phyloP scores from a whole-genome alignment of 2,329 filamentous ascomycete genomes.

The Teratosphaeriaceae sp. region DNA sequence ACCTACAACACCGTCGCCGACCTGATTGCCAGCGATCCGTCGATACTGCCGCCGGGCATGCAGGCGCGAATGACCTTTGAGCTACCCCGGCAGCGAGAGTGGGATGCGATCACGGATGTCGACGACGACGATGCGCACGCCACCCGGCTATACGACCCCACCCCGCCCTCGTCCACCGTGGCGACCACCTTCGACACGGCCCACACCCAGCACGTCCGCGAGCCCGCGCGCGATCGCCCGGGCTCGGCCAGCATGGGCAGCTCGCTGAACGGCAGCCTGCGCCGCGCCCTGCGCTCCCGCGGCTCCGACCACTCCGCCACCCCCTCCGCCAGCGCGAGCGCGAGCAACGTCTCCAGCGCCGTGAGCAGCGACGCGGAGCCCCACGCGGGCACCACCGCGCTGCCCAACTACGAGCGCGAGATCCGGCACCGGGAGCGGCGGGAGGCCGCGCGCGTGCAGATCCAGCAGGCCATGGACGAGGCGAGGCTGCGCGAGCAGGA shows the following conservation, averaged over 20 bases:
- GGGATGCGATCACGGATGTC: conserved; percentile 17
- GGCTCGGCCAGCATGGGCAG: conserved; percentile 17
- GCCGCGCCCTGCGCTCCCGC: conserved; percentile 10
- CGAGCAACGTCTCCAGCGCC: conserved; percentile 25
- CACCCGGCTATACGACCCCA: conserved; percentile 11
- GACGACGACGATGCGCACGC: conserved; percentile 13
- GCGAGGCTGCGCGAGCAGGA: conserved; percentile 28
- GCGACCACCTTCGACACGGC: conserved; percentile 5
- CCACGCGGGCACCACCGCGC: conserved; percentile 21
- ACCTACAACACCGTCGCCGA: conserved; percentile 21
- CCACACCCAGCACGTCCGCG: conserved; percentile 6
- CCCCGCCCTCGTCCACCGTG: conserved; percentile 7
- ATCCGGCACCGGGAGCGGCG: conserved; percentile 26
- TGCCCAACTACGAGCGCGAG: conserved; percentile 30
- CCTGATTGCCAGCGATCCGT: conserved; percentile 22
- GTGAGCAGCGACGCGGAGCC: conserved; percentile 30
- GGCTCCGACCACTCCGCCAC: conserved; percentile 10
- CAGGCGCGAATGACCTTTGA: conserved; percentile 13
- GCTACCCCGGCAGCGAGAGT: conserved; percentile 12
- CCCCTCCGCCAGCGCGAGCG: conserved; percentile 18
- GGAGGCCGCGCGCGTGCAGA: conserved; percentile 21
- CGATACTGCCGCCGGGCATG: conserved; percentile 25
- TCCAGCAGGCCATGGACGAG: conserved; percentile 30
- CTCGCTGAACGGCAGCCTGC: conserved; percentile 16
- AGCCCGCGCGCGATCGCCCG: conserved; percentile 13